Evolutionary conservation across 2,329 filamentous ascomycete genomes (phyloP).

Genomic region (Chrysoporthe cubensis): DNA sequence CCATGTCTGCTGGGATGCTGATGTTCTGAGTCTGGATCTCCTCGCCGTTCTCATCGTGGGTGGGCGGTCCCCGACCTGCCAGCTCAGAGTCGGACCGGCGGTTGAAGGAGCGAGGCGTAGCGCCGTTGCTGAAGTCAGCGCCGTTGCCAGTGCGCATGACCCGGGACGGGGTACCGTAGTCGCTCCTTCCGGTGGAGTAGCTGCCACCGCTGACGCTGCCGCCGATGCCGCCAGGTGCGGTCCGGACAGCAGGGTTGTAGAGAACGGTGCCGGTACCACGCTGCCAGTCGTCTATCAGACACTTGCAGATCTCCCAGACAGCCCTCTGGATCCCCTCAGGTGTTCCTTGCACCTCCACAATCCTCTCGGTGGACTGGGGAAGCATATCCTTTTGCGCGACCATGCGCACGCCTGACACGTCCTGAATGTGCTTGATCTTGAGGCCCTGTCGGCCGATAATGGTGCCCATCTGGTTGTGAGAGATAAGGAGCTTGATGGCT

Average conservation of each 20-base stretch:
- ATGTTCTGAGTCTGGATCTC: slow-evolving; percentile 99
- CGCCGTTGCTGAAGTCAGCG: slow-evolving; percentile 91
- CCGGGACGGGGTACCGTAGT: slow-evolving; percentile 67
- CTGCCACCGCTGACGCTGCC: slow-evolving; percentile 49
- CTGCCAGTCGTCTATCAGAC: slow-evolving; percentile 96
- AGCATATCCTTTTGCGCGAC: slow-evolving; percentile 99
- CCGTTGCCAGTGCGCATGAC: slow-evolving; percentile 96
- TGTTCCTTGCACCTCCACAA: slow-evolving; percentile 94
- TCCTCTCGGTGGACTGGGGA: slow-evolving; percentile 95
- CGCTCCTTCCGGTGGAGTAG: slow-evolving; percentile 51
- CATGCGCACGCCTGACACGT: slow-evolving; percentile 96
- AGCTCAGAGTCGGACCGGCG: slow-evolving; percentile 85
- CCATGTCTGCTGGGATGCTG: slow-evolving; percentile 99
- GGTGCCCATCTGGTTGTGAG: slow-evolving; percentile 99
- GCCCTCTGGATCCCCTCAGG: slow-evolving; percentile 95
- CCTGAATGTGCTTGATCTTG: slow-evolving; percentile 99
- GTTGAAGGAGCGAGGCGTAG: slow-evolving; percentile 65
- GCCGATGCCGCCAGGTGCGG: slow-evolving; percentile 65
- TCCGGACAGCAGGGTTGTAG: slow-evolving; percentile 94
- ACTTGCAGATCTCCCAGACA: slow-evolving; percentile 98
- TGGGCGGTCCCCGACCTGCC: slow-evolving; percentile 77
- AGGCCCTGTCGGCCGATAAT: slow-evolving; percentile 96
- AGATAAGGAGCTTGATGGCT: slow-evolving; percentile 98
- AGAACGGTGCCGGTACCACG: slow-evolving; percentile 95
- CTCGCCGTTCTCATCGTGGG: slow-evolving; percentile 93